These are phyloP conservation scores for Spinacia oleracea DNA, from an alignment of 179 eudicot species.

Conservation along the genomic window DNA sequence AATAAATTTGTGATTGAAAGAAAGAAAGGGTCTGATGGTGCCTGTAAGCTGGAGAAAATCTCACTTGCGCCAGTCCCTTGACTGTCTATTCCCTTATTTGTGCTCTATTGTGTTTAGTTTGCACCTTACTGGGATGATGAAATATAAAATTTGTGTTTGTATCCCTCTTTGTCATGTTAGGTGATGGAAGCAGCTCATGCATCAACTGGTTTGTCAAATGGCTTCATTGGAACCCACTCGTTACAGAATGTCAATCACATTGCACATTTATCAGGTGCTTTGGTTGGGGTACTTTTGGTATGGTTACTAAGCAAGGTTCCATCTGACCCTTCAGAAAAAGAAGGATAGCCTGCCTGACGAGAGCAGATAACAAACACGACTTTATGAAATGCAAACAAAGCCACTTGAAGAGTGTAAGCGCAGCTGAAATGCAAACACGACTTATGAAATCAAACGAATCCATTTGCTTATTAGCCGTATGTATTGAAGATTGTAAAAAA, in stretches of 20 bases:
- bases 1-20: too few relatives aligned
- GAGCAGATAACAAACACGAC: slow-evolving; percentile 9
- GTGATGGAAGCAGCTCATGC: slow-evolving; percentile 99
- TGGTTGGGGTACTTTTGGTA: slow-evolving; percentile 77
- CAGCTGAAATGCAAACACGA: too few relatives aligned
- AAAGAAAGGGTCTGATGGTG: neutral
- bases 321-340: slow-evolving; percentile 42
- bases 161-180: slow-evolving; percentile 34
- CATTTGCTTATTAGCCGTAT: neutral
- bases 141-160: neutral
- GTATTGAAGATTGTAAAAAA: neutral
- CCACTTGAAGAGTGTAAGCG: slow-evolving; percentile 2
- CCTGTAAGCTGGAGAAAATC: neutral
- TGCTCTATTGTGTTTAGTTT: neutral
- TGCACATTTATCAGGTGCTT: slow-evolving; percentile 92
- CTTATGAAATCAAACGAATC: too few relatives aligned
- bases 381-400: neutral
- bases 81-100: neutral
- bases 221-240: slow-evolving; percentile 41
- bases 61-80: neutral
- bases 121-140: neutral
- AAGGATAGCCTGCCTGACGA: slow-evolving; percentile 21
- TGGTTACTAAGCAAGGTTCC: slow-evolving; percentile 81
- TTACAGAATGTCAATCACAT: slow-evolving; percentile 79
- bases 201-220: slow-evolving; percentile 65